Percentiles rank a stretch among this genome's conserved stretches.
Conservation (phyloP, 2,329 filamentous ascomycete species). For the Xylariaceae sp. region DNA sequence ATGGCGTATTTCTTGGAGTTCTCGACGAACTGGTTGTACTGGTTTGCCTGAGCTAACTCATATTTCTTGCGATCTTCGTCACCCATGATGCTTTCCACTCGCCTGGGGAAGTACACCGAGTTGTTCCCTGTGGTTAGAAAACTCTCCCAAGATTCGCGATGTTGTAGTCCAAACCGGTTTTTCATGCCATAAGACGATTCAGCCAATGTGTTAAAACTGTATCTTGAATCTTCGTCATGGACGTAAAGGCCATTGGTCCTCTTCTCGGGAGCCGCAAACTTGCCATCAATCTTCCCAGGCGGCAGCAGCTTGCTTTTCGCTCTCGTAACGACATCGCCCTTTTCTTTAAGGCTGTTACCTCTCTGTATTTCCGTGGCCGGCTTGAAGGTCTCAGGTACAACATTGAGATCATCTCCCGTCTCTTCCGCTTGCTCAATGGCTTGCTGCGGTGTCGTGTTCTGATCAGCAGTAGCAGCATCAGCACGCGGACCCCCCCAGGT, state of each 20-base stretch:
- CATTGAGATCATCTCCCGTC: constrained; percentile 84
- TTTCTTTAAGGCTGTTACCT: constrained; percentile 37
- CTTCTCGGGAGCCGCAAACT: constrained; percentile 74
- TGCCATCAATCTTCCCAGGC: constrained; percentile 75
- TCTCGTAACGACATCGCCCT: constrained; percentile 49
- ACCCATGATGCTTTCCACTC: constrained; percentile 78
- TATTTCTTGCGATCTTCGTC: constrained; percentile 79
- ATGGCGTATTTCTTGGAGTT: constrained; percentile 43
- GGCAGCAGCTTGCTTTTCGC: constrained; percentile 70
- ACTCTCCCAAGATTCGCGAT: constrained; percentile 71
- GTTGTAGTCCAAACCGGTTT: constrained; percentile 56
- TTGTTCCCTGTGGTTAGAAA: constrained; percentile 63
- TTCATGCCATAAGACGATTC: constrained; percentile 40
- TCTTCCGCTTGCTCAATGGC: constrained; percentile 83
- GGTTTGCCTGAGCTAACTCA: constrained; percentile 67
- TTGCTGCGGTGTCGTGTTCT: constrained; percentile 76
- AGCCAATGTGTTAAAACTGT: constrained; percentile 54
- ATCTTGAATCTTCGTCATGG: constrained; percentile 70
- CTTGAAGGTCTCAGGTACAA: constrained; percentile 85
- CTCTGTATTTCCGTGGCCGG: constrained; percentile 58
- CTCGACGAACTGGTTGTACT: constrained; percentile 46
- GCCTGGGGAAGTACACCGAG: constrained; percentile 69
- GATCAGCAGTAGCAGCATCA: constrained; percentile 82
- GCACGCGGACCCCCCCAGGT: constrained; percentile 96
- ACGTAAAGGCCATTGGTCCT: constrained; percentile 72